Percentiles rank a stretch among this genome's conserved stretches.
Conservation (phyloP, 176 grass and related monocot genomes). For the Phoenix roebelenii region DNA sequence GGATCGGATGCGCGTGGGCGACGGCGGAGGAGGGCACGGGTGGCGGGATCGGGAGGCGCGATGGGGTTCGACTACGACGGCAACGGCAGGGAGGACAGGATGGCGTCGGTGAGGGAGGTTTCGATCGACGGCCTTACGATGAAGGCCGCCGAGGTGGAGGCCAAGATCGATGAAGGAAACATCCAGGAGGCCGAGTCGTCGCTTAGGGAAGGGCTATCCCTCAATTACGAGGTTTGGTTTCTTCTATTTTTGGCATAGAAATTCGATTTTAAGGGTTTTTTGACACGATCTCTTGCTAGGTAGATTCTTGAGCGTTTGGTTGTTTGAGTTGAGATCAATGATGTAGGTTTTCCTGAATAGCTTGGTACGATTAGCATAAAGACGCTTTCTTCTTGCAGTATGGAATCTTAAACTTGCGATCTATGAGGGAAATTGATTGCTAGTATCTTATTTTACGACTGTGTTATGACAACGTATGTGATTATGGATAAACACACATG, state of each 20-base stretch:
- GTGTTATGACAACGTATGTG: no score
- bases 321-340: no score
- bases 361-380: no score
- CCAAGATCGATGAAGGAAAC: constrained; percentile 78
- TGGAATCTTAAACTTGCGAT: no score
- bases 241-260: neutral
- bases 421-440: no score
- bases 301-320: neutral
- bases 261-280: neutral
- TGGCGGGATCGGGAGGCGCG: neutral
- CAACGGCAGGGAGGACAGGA: constrained; percentile 22
- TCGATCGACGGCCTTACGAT: constrained; percentile 9
- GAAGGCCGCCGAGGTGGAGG: constrained; percentile 50
- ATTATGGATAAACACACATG: no score
- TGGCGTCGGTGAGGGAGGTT: constrained; percentile 22
- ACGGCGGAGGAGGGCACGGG: neutral
- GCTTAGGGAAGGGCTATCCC: constrained; percentile 92
- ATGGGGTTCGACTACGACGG: constrained; percentile 19
- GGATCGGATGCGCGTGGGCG: constrained; percentile 7
- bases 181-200: constrained; percentile 97
- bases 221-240: constrained; percentile 82
- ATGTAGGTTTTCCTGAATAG: no score
- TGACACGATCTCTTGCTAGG: neutral
- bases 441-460: no score
- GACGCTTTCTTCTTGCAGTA: no score